Percentiles rank a stretch among this genome's conserved stretches.
phyloP scores from a whole-genome alignment of 305 asterid genomes.

The Plantago coronopus region DNA sequence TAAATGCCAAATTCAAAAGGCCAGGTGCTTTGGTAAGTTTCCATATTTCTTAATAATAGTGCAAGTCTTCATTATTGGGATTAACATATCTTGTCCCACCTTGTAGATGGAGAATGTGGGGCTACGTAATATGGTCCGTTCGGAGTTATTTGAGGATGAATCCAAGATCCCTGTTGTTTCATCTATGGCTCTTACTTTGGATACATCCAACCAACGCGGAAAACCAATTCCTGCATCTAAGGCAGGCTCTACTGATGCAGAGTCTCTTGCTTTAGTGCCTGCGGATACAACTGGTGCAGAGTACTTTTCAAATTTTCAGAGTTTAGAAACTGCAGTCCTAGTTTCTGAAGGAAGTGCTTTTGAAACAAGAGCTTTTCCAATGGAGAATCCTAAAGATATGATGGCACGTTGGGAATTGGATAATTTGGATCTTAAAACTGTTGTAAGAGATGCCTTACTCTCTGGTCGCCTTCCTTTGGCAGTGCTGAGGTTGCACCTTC shows the following conservation, averaged over 20 bases:
- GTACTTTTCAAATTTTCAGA: constrained; percentile 31
- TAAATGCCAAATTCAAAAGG: constrained; percentile 58
- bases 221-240: constrained; percentile 40
- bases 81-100: constrained; percentile 16
- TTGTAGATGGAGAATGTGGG: constrained; percentile 54
- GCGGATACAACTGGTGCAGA: constrained; percentile 37
- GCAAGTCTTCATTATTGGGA: constrained; percentile 1
- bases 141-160: constrained; percentile 52
- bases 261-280: constrained; percentile 64
- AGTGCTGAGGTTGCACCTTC: constrained; percentile 90
- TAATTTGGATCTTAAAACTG: constrained; percentile 71
- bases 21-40: constrained; percentile 62
- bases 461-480: constrained; percentile 98
- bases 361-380: constrained; percentile 35
- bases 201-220: constrained; percentile 38
- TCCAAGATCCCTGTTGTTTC: constrained; percentile 41
- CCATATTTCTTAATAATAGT: constrained; percentile 14
- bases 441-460: constrained; percentile 86
- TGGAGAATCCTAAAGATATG: constrained; percentile 90
- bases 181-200: constrained; percentile 42
- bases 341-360: constrained; percentile 50
- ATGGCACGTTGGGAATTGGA: constrained; percentile 91
- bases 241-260: constrained; percentile 37
- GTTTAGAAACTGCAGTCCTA: constrained; percentile 37
- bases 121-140: constrained; percentile 29